Evolutionary conservation across 805 yeast species (phyloP).

Genomic region (Starmerella stigmatis): DNA sequence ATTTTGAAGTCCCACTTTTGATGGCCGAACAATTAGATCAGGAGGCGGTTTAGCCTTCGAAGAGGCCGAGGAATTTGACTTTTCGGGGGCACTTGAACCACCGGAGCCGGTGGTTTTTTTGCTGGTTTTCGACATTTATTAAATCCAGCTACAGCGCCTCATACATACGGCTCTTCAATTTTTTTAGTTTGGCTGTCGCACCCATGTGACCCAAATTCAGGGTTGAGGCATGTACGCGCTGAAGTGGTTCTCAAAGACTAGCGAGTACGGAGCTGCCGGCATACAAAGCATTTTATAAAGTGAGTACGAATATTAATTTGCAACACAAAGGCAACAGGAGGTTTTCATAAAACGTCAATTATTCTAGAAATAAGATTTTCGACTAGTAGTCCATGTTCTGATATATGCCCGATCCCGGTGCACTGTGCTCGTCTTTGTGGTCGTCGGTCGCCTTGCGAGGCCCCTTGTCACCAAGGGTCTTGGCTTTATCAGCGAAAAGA

Average conservation of each 20-base stretch:
- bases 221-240: background rate
- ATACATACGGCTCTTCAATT: background rate
- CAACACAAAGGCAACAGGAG: too few species aligned
- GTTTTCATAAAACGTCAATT: too few species aligned
- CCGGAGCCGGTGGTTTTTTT: slow-evolving; percentile 11
- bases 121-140: slow-evolving; percentile 16
- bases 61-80: background rate
- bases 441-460: slow-evolving; percentile 1
- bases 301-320: too few species aligned
- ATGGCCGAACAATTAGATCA: slow-evolving; percentile 26
- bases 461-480: background rate
- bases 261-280: too few species aligned
- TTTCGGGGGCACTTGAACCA: slow-evolving; percentile 3
- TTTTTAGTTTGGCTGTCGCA: background rate
- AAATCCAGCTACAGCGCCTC: background rate
- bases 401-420: slow-evolving; percentile 11
- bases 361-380: too few species aligned
- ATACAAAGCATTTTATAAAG: too few species aligned
- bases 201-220: slow-evolving; percentile 1
- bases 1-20: slow-evolving; percentile 13
- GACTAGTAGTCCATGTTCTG: slow-evolving; percentile 24
- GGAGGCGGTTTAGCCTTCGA: background rate
- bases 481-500: slow-evolving; percentile 19
- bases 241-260: too few species aligned
- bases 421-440: background rate